Evolutionary conservation across 1,284 basidiomycete species (phyloP).

Genomic region (Tilletiopsis washingtonensis): DNA sequence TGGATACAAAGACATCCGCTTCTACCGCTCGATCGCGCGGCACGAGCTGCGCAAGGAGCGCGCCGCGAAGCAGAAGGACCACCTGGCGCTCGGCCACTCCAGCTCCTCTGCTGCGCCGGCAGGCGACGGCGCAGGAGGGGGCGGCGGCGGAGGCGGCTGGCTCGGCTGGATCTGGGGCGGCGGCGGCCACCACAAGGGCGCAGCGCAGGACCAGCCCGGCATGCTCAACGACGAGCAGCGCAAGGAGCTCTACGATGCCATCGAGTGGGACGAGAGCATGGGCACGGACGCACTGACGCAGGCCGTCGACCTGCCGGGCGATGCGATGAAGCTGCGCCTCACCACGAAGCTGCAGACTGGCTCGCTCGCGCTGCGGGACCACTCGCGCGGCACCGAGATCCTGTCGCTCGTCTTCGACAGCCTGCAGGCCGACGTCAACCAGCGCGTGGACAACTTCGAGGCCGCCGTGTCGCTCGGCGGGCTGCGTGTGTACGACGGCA

Average conservation of each 20-base stretch:
- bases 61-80: conserved; percentile 43
- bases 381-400: conserved; percentile 56
- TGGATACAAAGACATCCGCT: conserved; percentile 89
- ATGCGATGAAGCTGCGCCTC: conserved; percentile 73
- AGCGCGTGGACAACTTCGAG: conserved; percentile 78
- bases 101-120: background rate
- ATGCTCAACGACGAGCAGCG: conserved; percentile 85
- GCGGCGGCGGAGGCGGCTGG: conserved; percentile 36
- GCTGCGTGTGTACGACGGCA: conserved; percentile 85
- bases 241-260: conserved; percentile 81
- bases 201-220: conserved; percentile 45
- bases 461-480: conserved; percentile 76
- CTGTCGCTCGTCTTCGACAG: conserved; percentile 82
- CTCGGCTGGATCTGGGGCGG: conserved; percentile 44
- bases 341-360: conserved; percentile 52
- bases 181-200: conserved; percentile 16
- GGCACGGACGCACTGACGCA: conserved; percentile 21
- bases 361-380: conserved; percentile 36
- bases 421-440: conserved; percentile 75
- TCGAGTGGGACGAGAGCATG: conserved; percentile 68
- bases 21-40: conserved; percentile 91
- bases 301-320: conserved; percentile 56
- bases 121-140: conserved; percentile 3
- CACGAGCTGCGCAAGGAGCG: conserved; percentile 76
- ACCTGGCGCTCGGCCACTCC: conserved; percentile 48